These are phyloP conservation scores for Caulochytrium protostelioides DNA, from an alignment of 371 early-diverging fungal genomes.

Conservation along the genomic window DNA sequence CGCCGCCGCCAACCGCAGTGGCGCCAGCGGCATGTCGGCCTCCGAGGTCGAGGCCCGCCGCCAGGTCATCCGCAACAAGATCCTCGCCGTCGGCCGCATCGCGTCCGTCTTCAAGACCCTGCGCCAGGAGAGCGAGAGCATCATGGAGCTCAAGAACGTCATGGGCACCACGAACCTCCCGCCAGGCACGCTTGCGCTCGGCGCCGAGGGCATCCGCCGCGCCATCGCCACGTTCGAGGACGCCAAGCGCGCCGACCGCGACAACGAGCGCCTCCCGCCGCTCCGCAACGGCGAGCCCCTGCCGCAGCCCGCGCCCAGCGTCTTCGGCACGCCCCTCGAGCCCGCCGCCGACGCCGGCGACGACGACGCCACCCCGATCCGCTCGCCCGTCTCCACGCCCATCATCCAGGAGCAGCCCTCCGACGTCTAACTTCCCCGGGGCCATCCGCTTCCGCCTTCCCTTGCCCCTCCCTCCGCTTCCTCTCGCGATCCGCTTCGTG, in stretches of 20 bases:
- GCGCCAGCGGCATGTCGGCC: conserved; percentile 2
- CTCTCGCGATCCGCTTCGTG: too few relatives aligned
- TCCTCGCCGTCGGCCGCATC: conserved; percentile 75
- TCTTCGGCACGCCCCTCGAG: too few relatives aligned
- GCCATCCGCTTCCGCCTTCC: too few relatives aligned
- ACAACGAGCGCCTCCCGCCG: conserved; percentile 84
- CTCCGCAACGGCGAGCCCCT: not conserved
- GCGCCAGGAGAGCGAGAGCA: conserved; percentile 68
- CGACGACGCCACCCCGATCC: too few relatives aligned
- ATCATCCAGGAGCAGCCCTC: too few relatives aligned
- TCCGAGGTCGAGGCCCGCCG: conserved; percentile 40
- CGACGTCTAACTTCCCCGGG: too few relatives aligned
- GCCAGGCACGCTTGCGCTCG: conserved; percentile 59
- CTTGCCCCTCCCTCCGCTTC: too few relatives aligned
- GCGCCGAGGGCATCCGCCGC: conserved; percentile 63
- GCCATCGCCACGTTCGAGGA: conserved; percentile 79
- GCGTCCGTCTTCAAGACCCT: conserved; percentile 68
- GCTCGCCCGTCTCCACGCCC: too few relatives aligned
- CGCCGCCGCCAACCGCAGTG: not conserved
- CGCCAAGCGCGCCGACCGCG: conserved; percentile 60
- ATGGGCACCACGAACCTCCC: conserved; percentile 64
- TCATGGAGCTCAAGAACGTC: conserved; percentile 72
- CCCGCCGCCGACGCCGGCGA: too few relatives aligned
- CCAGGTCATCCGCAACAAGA: conserved; percentile 65
- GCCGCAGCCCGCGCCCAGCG: too few relatives aligned